Evolutionary conservation across 257 asterid genomes (phyloP).

Genomic region (Paraleonurus japonicus): DNA sequence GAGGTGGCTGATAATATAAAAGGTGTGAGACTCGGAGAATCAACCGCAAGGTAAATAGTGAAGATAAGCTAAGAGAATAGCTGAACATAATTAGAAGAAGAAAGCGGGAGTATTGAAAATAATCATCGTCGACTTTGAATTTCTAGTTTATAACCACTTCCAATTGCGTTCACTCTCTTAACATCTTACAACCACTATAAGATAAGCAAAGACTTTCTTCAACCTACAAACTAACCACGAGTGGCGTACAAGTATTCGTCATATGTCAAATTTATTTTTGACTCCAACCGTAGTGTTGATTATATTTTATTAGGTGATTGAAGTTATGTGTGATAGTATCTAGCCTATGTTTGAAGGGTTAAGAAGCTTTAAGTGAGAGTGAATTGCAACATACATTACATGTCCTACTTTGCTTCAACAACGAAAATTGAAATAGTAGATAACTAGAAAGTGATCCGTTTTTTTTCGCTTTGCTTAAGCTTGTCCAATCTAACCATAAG

Average conservation of each 20-base stretch:
- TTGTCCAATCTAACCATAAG: constrained; percentile 7
- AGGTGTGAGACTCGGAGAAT: too few species aligned
- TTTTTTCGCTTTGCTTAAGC: neutral
- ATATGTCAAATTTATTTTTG: neutral
- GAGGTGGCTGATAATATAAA: too few species aligned
- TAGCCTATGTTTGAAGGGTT: neutral
- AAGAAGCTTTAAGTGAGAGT: neutral
- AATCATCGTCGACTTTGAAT: neutral
- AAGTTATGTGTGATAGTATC: neutral
- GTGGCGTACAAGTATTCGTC: constrained; percentile 6
- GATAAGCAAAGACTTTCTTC: constrained; percentile 2
- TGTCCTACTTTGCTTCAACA: neutral
- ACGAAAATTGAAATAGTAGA: neutral
- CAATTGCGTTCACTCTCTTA: constrained; percentile 7
- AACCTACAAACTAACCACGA: neutral
- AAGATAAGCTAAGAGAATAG: too few species aligned
- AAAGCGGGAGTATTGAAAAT: neutral
- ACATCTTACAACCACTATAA: neutral
- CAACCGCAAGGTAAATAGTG: too few species aligned
- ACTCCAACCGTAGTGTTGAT: neutral
- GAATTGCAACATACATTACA: neutral
- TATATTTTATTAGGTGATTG: neutral
- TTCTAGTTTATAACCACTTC: constrained; percentile 1
- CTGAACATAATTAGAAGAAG: too few species aligned
- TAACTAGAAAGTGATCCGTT: neutral